Conservation (phyloP, 805 yeast species). For the Metschnikowia matae region DNA sequence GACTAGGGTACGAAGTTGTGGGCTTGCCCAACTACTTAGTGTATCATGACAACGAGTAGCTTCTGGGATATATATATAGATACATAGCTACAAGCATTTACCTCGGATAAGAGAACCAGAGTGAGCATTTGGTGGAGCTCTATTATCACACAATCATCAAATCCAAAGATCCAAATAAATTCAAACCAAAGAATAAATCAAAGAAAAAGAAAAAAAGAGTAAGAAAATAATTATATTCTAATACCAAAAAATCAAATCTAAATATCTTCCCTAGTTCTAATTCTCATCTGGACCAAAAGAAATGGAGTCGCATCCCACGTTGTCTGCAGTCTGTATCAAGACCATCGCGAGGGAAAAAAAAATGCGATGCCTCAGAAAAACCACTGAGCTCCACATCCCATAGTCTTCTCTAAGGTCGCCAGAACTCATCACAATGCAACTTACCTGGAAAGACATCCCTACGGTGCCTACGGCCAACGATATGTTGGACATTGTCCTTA, state of each 20-base stretch:
- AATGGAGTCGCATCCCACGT: not conserved
- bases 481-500: constrained; percentile 91
- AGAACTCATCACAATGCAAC: constrained; percentile 60
- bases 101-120: not conserved
- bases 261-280: no score
- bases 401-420: not conserved
- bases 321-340: constrained; percentile 2
- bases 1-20: constrained; percentile 84
- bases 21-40: constrained; percentile 96
- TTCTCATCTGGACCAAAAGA: not conserved
- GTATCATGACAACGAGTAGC: constrained; percentile 78
- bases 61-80: not conserved
- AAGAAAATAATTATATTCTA: no score
- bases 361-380: constrained; percentile 11
- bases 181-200: no score
- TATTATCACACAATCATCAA: no score
- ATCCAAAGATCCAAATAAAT: no score
- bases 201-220: no score
- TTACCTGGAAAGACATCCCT: constrained; percentile 98
- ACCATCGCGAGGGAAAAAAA: constrained; percentile 10
- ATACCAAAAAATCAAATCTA: no score
- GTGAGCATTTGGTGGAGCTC: not conserved
- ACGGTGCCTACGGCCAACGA: constrained; percentile 90
- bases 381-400: not conserved
- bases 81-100: not conserved